Evolutionary conservation across 2,329 filamentous ascomycete species (phyloP), one percentile per base, ranked within the genome.

Genomic region (Microdochium trichocladiopsis): DNA sequence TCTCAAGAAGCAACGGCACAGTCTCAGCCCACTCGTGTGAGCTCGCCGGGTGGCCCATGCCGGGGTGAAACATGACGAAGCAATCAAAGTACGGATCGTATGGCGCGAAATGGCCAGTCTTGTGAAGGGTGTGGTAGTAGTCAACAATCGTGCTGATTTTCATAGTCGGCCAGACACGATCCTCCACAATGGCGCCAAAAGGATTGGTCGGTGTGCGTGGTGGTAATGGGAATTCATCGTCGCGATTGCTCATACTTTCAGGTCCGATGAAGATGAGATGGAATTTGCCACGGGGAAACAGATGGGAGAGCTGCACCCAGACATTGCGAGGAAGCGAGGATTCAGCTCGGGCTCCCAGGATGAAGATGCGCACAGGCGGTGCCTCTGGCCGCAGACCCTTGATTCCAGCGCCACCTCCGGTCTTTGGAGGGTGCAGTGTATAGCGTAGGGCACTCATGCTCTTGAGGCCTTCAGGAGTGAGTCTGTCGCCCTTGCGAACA

Each of bases 81-180:
- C 89, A 94, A 75, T 99, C 94, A 69, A 99, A 96, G 73, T 99
- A 99, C 1, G 94, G 94, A 66, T 99, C 94, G 66, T 95, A 96
- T 0, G 95, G 94, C 53, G 88, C 84, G 73, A 97, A 99, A 66
- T 92, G 82, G 48, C 90, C 87, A 0, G 93, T 88, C 66, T 91
- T 84, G 73, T 99, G 93, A 60, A 99, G 82, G 2, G 90, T 97
- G 71, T 99, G 93, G 74, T 95, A 99, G 73, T 99, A 96, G 61
- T 99, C 94, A 50, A 97, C 93, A 63, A 92, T 96, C 1, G 95
- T 99, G 68, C 87, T 94, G 64, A 99, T 95, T 76, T 99, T 99
- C 83, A 97, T 84, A 59, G 87, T 86, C 52, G 87, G 84, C 65
- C 87, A 90, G 9, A 99, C 79, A 50, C 93, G 84, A 68, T 95